Conservation (phyloP, 306 rosid genomes). For the Ormosia semicastrata region DNA sequence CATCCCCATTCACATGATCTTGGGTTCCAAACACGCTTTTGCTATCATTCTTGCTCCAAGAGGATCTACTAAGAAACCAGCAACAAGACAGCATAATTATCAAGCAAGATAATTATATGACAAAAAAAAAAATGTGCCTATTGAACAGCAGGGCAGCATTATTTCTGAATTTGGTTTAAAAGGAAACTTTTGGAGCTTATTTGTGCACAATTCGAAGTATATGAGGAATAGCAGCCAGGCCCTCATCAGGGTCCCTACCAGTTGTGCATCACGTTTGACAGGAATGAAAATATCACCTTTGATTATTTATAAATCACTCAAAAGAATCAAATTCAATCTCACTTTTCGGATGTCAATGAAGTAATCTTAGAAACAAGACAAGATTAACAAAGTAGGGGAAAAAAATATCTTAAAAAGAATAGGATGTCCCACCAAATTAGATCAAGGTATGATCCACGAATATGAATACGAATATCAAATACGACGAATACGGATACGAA, state of each 20-base stretch:
- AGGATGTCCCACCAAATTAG: constrained; percentile 24
- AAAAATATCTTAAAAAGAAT: background rate
- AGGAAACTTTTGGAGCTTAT: constrained; percentile 38
- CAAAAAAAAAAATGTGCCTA: background rate
- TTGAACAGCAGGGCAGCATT: constrained; percentile 3
- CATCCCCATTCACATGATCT: constrained; percentile 46
- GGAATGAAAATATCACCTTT: background rate
- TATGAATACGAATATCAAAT: too few species aligned
- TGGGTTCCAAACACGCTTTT: constrained; percentile 34
- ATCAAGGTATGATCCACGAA: too few species aligned
- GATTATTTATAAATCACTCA: constrained; percentile 10
- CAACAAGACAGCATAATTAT: constrained; percentile 2
- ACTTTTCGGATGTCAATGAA: constrained; percentile 20
- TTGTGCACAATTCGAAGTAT: constrained; percentile 23
- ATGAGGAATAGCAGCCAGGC: constrained; percentile 28
- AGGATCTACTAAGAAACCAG: constrained; percentile 35
- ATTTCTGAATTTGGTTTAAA: constrained; percentile 11
- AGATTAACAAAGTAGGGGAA: background rate
- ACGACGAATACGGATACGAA: too few species aligned
- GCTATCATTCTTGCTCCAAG: constrained; percentile 46
- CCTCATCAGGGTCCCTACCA: constrained; percentile 16
- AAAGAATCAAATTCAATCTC: constrained; percentile 26
- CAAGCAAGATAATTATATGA: background rate
- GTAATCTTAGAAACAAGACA: constrained; percentile 1
- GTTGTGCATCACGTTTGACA: constrained; percentile 11